Conservation (phyloP, 306 rosid genomes). For the Prunus armeniaca region DNA sequence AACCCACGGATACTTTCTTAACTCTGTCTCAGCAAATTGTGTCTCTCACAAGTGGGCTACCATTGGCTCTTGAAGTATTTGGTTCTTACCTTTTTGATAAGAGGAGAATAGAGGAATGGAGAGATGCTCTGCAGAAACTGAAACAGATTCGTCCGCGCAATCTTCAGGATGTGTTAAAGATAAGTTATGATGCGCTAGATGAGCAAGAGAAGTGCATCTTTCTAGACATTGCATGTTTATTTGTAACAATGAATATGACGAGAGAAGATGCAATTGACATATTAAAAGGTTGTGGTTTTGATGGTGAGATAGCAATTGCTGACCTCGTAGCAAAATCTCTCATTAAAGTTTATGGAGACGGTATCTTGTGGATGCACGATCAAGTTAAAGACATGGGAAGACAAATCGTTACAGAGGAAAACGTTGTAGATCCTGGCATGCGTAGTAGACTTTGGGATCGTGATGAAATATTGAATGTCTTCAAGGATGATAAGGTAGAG, state of each 20-base stretch:
- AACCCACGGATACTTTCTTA: conserved; percentile 24
- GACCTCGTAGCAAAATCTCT: conserved; percentile 46
- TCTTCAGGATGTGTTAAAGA: conserved; percentile 59
- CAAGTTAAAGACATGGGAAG: conserved; percentile 71
- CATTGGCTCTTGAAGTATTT: conserved; percentile 70
- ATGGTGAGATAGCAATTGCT: conserved; percentile 40
- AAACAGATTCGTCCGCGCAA: conserved; percentile 27
- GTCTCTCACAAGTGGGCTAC: conserved; percentile 49
- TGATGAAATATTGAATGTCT: conserved; percentile 38
- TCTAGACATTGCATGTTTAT: conserved; percentile 60
- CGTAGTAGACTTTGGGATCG: conserved; percentile 67
- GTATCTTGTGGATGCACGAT: conserved; percentile 60
- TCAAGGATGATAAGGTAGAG: conserved; percentile 40
- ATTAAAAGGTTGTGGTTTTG: conserved; percentile 53
- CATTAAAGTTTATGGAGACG: conserved; percentile 38
- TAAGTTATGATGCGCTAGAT: conserved; percentile 51
- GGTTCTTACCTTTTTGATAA: conserved; percentile 49
- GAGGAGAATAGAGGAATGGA: conserved; percentile 50
- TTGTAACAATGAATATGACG: conserved; percentile 38
- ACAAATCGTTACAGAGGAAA: conserved; percentile 47
- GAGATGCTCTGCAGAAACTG: conserved; percentile 40
- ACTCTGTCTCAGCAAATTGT: conserved; percentile 43
- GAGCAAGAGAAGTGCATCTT: conserved; percentile 47
- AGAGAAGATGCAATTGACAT: conserved; percentile 49
- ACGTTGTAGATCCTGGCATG: conserved; percentile 31